A percentile compares a stretch with the other conserved stretches of the same genome.
Conservation (phyloP, 257 asterid species). For the Lycium barbarum region DNA sequence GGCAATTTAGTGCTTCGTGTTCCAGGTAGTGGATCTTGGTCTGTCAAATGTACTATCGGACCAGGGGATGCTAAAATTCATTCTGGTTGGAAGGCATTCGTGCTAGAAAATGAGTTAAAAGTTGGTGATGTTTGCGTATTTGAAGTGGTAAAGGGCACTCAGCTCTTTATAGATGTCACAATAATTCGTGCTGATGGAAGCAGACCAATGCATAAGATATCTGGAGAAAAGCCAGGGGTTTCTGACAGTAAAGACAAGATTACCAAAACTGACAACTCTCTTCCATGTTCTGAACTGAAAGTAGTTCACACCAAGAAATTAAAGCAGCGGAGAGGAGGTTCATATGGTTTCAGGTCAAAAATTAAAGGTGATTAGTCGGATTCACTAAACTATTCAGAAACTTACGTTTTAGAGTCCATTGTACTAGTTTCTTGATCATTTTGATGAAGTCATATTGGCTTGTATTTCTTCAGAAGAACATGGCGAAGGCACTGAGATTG, state of each 20-base stretch:
- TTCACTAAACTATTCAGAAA: neutral
- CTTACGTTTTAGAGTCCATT: neutral
- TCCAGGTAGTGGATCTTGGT: slow-evolving; percentile 25
- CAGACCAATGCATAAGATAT: neutral
- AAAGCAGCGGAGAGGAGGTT: neutral
- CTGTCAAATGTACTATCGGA: neutral
- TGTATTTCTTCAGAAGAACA: neutral
- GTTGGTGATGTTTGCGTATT: slow-evolving; percentile 10
- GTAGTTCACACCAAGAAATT: neutral
- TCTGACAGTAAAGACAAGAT: neutral
- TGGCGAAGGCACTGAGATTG: neutral
- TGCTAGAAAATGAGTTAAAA: neutral
- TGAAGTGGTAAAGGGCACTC: neutral
- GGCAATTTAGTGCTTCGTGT: neutral
- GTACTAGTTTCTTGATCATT: neutral
- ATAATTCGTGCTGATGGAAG: neutral
- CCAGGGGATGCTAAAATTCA: neutral
- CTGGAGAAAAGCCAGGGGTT: neutral
- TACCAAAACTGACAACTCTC: neutral
- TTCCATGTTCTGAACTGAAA: neutral
- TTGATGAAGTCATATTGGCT: neutral
- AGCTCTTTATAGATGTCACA: neutral
- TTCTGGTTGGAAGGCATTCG: neutral
- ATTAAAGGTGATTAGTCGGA: neutral
- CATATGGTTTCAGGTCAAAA: neutral